Conservation (phyloP, 805 yeast genomes). For the Yarrowia bubula region DNA sequence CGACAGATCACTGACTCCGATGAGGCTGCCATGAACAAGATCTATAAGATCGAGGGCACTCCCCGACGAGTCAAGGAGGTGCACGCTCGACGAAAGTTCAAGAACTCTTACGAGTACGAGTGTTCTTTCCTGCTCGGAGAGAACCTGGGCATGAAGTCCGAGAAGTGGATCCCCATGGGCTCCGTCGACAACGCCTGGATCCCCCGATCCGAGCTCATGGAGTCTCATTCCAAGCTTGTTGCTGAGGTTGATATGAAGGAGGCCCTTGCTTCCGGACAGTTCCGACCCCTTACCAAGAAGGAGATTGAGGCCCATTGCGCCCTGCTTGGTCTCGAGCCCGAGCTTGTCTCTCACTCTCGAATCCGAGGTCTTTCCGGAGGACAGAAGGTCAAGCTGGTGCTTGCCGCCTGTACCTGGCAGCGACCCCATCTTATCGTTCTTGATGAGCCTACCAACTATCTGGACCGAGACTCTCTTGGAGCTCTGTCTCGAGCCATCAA, state of each 20-base stretch:
- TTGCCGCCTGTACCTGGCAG: slow-evolving; percentile 99
- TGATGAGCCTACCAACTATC: slow-evolving; percentile 99
- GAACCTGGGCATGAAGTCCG: slow-evolving; percentile 97
- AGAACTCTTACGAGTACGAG: slow-evolving; percentile 99
- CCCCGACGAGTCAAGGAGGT: slow-evolving; percentile 96
- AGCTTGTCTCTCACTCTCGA: slow-evolving; percentile 99
- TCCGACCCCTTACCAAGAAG: slow-evolving; percentile 99
- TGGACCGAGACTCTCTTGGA: slow-evolving; percentile 99
- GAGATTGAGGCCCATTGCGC: slow-evolving; percentile 99
- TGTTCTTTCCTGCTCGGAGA: slow-evolving; percentile 97
- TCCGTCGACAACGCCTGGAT: slow-evolving; percentile 99
- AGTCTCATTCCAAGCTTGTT: slow-evolving; percentile 98
- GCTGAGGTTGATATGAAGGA: slow-evolving; percentile 99
- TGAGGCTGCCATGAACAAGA: slow-evolving; percentile 98
- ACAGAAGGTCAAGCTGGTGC: slow-evolving; percentile 98
- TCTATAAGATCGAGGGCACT: slow-evolving; percentile 98
- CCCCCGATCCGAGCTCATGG: slow-evolving; percentile 97
- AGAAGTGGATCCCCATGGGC: slow-evolving; percentile 99
- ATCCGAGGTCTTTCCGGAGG: slow-evolving; percentile 99
- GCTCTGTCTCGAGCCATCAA: slow-evolving; percentile 99
- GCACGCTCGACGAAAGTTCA: slow-evolving; percentile 98
- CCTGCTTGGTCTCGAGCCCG: slow-evolving; percentile 97
- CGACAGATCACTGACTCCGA: slow-evolving; percentile 96
- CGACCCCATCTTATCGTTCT: slow-evolving; percentile 99
- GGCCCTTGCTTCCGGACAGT: slow-evolving; percentile 99